Conservation (phyloP, 2,329 filamentous ascomycete species). For the Fusarium chaquense region DNA sequence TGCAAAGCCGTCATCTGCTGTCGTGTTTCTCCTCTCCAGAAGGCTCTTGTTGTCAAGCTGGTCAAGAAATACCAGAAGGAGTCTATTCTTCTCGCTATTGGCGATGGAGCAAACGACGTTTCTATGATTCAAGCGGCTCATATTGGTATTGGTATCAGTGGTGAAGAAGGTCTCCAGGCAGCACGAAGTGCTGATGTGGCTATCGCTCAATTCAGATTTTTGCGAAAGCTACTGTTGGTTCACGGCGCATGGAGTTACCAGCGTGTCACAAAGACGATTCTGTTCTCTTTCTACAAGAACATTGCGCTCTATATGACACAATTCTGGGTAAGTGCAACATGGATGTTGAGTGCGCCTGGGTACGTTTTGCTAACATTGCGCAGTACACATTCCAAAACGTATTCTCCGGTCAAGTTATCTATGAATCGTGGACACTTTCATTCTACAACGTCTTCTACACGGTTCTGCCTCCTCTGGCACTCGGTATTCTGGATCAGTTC, state of each 20-base stretch:
- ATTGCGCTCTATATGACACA: constrained; percentile 99
- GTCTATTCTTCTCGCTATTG: constrained; percentile 92
- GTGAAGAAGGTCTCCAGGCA: constrained; percentile 95
- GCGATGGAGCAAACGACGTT: constrained; percentile 98
- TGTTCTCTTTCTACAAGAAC: constrained; percentile 99
- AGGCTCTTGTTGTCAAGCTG: constrained; percentile 96
- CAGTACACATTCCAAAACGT: constrained; percentile 98
- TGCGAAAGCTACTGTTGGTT: constrained; percentile 92
- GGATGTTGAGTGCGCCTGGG: background rate
- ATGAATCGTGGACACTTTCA: constrained; percentile 98
- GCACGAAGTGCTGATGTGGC: constrained; percentile 95
- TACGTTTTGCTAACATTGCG: constrained; percentile 33
- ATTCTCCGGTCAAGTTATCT: constrained; percentile 97
- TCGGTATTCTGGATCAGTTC: constrained; percentile 98
- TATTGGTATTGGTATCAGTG: constrained; percentile 97
- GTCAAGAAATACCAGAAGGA: constrained; percentile 93
- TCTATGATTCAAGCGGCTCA: constrained; percentile 99
- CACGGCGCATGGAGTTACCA: constrained; percentile 99
- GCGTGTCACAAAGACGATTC: constrained; percentile 93
- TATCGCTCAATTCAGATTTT: constrained; percentile 94
- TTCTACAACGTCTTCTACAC: constrained; percentile 99
- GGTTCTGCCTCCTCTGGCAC: constrained; percentile 88
- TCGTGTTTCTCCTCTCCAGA: constrained; percentile 96
- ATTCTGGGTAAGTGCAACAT: constrained; percentile 82
- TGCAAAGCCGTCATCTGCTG: constrained; percentile 99